Percentiles rank a stretch among this genome's conserved stretches.
phyloP scores from a whole-genome alignment of 1,284 basidiomycete species.

The Sporisorium scitamineum region DNA sequence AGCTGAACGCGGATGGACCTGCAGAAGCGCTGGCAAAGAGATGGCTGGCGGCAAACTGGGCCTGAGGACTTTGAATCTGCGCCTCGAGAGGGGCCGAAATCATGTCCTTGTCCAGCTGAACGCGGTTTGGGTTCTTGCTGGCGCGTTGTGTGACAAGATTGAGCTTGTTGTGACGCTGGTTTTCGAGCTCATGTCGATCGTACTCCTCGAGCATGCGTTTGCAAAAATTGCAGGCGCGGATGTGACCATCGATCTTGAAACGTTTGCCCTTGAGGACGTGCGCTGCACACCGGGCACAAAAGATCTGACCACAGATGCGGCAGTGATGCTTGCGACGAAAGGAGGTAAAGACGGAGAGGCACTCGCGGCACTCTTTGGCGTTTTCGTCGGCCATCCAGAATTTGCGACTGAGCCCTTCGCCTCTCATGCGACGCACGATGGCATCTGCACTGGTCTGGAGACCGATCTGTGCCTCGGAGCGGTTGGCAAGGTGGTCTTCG shows the following conservation, averaged over 20 bases:
- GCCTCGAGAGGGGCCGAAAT: constrained; percentile 70
- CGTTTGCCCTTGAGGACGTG: constrained; percentile 95
- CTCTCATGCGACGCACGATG: constrained; percentile 58
- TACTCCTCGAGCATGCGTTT: constrained; percentile 85
- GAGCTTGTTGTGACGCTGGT: constrained; percentile 31
- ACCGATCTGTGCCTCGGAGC: constrained; percentile 43
- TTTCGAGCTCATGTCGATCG: constrained; percentile 59
- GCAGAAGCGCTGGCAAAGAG: constrained; percentile 55
- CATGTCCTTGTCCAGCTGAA: constrained; percentile 56
- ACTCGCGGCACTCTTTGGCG: constrained; percentile 78
- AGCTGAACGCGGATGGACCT: constrained; percentile 25
- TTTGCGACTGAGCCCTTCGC: constrained; percentile 63
- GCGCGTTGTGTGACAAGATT: constrained; percentile 27
- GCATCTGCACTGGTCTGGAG: constrained; percentile 62
- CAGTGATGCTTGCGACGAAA: constrained; percentile 68
- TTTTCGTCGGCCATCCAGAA: constrained; percentile 79
- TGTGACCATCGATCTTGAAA: constrained; percentile 90
- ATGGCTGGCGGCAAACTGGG: constrained; percentile 63
- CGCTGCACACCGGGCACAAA: constrained; percentile 79
- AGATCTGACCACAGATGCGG: constrained; percentile 68
- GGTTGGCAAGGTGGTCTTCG: constrained; percentile 37
- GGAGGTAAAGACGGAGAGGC: constrained; percentile 63
- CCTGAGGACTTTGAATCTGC: constrained; percentile 56
- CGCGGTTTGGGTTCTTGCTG: constrained; percentile 41
- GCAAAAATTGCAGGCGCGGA: constrained; percentile 94